These are phyloP conservation scores for Neopestalotiopsis rosae DNA, from an alignment of 2,329 filamentous ascomycete species.

Conservation along the genomic window DNA sequence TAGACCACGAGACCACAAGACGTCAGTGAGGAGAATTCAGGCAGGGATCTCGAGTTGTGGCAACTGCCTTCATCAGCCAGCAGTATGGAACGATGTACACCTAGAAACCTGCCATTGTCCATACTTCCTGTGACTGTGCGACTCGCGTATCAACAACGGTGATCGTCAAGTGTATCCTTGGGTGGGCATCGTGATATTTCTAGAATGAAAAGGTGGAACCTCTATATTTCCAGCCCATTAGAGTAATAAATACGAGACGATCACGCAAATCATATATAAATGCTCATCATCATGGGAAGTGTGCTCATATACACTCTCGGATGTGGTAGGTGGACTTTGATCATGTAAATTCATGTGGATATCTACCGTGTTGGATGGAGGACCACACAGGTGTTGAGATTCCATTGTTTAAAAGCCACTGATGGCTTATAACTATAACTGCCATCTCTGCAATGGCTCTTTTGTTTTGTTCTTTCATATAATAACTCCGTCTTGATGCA, in stretches of 20 bases:
- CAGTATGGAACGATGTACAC: too few relatives aligned
- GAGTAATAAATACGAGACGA: background rate
- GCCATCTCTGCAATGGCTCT: background rate
- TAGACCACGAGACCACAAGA: too few relatives aligned
- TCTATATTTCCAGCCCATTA: background rate
- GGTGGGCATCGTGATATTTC: background rate
- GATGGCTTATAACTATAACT: background rate
- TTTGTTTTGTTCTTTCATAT: background rate
- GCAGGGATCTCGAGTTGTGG: too few relatives aligned
- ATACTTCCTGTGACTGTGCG: too few relatives aligned
- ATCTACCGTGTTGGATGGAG: background rate
- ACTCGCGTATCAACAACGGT: too few relatives aligned
- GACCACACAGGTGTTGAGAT: background rate
- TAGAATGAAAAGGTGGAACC: background rate
- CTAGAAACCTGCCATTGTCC: too few relatives aligned
- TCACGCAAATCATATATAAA: background rate
- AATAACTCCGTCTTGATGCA: constrained; percentile 1
- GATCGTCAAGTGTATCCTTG: background rate
- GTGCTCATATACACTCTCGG: too few relatives aligned
- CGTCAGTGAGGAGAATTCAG: too few relatives aligned
- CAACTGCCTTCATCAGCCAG: too few relatives aligned
- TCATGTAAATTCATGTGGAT: too few relatives aligned
- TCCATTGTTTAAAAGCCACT: background rate
- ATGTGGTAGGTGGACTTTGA: too few relatives aligned
- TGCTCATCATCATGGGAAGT: background rate